A percentile compares a stretch with the other conserved stretches of the same genome.
These are phyloP conservation scores for Letharia columbiana DNA, from an alignment of 495 filamentous ascomycete genomes.

Conservation along the genomic window DNA sequence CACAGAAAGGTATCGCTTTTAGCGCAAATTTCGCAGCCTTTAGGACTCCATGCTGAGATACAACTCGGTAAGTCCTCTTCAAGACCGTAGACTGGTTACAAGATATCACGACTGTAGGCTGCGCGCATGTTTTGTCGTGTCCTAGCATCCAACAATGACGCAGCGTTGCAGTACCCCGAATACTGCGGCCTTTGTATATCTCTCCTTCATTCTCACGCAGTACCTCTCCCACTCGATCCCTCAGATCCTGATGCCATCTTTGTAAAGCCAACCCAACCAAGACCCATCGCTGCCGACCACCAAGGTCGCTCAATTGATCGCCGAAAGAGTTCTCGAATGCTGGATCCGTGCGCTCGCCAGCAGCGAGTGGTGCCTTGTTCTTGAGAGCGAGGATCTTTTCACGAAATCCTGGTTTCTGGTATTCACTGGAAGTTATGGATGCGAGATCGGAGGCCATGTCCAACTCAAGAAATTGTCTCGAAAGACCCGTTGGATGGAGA, in stretches of 20 bases:
- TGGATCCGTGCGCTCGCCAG: constrained; percentile 1
- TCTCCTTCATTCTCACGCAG: constrained; percentile 3
- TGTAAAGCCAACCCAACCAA: constrained; percentile 3
- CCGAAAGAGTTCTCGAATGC: constrained; percentile 11
- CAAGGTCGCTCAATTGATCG: constrained; percentile 5
- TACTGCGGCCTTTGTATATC: constrained; percentile 11
- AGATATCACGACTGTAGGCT: constrained; percentile 11
- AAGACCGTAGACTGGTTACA: background rate
- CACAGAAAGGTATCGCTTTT: constrained; percentile 4
- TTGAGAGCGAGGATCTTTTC: constrained; percentile 1
- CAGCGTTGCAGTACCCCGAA: background rate
- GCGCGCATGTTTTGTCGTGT: background rate
- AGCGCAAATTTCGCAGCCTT: constrained; percentile 6
- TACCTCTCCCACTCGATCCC: background rate
- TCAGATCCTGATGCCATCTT: constrained; percentile 3
- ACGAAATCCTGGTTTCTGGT: background rate
- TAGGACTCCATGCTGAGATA: constrained; percentile 2
- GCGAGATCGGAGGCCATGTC: constrained; percentile 1
- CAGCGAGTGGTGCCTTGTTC: background rate
- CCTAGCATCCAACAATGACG: constrained; percentile 13
- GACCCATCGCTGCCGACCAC: constrained; percentile 5
- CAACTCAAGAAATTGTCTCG: background rate
- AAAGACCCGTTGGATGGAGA: background rate
- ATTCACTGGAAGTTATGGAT: background rate
- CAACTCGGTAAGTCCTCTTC: constrained; percentile 5